phyloP scores from a whole-genome alignment of 1,284 basidiomycete genomes.

The Pterulicium gracile region DNA sequence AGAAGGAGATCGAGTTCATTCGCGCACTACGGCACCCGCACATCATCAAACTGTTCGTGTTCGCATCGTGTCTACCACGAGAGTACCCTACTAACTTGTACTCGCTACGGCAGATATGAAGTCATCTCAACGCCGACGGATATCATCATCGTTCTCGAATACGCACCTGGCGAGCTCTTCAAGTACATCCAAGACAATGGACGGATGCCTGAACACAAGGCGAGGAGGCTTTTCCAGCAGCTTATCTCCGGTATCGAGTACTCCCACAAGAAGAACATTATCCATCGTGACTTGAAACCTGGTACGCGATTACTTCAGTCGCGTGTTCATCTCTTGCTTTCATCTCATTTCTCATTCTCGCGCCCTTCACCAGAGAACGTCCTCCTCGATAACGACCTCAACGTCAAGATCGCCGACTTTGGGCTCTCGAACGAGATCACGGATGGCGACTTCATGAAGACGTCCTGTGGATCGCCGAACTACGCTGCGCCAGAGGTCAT shows the following conservation, averaged over 20 bases:
- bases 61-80: constrained; percentile 10
- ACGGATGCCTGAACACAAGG: constrained; percentile 76
- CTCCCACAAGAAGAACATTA: constrained; percentile 89
- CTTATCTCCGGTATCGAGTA: constrained; percentile 95
- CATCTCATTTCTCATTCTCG: not conserved
- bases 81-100: constrained; percentile 6
- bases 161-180: constrained; percentile 87
- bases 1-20: constrained; percentile 94
- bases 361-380: constrained; percentile 58
- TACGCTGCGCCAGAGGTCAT: constrained; percentile 97
- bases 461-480: constrained; percentile 91
- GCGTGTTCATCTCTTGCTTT: not conserved
- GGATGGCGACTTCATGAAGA: constrained; percentile 91
- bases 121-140: constrained; percentile 89
- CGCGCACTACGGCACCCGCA: constrained; percentile 86
- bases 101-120: constrained; percentile 59
- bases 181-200: constrained; percentile 91
- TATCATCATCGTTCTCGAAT: constrained; percentile 95
- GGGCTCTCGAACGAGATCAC: constrained; percentile 90
- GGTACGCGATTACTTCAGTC: too few species aligned
- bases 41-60: constrained; percentile 81
- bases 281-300: constrained; percentile 92
- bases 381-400: constrained; percentile 68
- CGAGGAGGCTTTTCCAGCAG: constrained; percentile 93
- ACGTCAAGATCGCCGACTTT: constrained; percentile 95